Percentiles rank a stretch among this genome's conserved stretches.
phyloP scores from a whole-genome alignment of 805 yeast genomes.

The Isabelozyma rhagii region DNA sequence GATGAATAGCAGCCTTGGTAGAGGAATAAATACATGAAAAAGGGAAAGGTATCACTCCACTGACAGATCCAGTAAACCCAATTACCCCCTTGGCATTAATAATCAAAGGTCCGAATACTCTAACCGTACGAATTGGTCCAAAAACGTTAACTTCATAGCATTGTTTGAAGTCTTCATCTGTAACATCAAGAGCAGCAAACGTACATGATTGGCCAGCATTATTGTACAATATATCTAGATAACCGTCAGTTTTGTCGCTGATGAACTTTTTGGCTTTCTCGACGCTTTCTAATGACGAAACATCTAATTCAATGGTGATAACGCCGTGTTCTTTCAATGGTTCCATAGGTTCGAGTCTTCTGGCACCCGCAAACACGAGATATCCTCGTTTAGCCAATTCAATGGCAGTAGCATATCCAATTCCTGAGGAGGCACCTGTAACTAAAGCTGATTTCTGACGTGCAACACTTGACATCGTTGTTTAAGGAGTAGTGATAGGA shows the following conservation, averaged over 20 bases:
- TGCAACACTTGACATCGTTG: neutral
- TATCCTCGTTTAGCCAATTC: conserved; percentile 52
- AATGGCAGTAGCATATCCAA: conserved; percentile 47
- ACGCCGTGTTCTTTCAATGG: conserved; percentile 45
- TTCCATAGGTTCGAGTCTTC: conserved; percentile 62
- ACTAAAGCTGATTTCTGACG: conserved; percentile 47
- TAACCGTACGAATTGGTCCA: conserved; percentile 62
- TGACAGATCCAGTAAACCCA: conserved; percentile 71
- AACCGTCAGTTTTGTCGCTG: conserved; percentile 39
- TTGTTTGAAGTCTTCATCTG: conserved; percentile 48
- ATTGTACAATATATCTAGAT: conserved; percentile 61
- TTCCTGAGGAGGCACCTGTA: conserved; percentile 59
- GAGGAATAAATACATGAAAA: conserved; percentile 65
- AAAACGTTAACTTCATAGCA: conserved; percentile 65
- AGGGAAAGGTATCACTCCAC: conserved; percentile 68
- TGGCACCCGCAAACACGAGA: conserved; percentile 69
- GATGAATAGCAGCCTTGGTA: conserved; percentile 73
- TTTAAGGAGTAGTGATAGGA: neutral
- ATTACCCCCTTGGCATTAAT: conserved; percentile 67
- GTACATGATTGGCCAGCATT: conserved; percentile 80
- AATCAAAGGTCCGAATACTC: conserved; percentile 54
- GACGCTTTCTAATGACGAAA: conserved; percentile 50
- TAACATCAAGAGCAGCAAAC: conserved; percentile 65
- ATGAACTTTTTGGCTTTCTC: conserved; percentile 40
- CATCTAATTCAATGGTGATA: conserved; percentile 53